Percentiles rank a stretch among this genome's conserved stretches.
Evolutionary conservation across 2,329 filamentous ascomycete species (phyloP).

Genomic region (Pseudogymnoascus sp.): DNA sequence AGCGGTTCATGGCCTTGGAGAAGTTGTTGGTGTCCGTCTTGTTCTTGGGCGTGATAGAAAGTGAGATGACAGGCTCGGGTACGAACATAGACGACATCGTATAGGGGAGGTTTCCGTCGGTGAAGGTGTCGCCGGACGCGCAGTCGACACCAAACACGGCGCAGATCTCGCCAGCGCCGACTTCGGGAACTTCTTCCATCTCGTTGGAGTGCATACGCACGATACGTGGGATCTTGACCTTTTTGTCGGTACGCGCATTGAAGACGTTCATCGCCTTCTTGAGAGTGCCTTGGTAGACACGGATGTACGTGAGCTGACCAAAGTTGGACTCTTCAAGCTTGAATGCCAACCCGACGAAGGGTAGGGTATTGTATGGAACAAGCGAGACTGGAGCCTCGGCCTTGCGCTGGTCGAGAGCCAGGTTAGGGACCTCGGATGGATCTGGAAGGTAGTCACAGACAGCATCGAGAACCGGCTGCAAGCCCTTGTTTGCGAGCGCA

Average conservation of each 20-base stretch:
- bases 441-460: slow-evolving; percentile 95
- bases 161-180: slow-evolving; percentile 95
- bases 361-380: slow-evolving; percentile 85
- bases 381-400: slow-evolving; percentile 76
- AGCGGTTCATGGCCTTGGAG: slow-evolving; percentile 96
- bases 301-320: slow-evolving; percentile 95
- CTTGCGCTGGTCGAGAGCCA: slow-evolving; percentile 75
- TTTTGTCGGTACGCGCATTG: slow-evolving; percentile 92
- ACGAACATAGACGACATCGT: slow-evolving; percentile 98
- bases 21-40: slow-evolving; percentile 89
- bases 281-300: slow-evolving; percentile 90
- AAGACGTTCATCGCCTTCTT: slow-evolving; percentile 84
- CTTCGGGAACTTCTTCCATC: slow-evolving; percentile 92
- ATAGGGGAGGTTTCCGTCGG: slow-evolving; percentile 84
- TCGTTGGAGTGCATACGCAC: slow-evolving; percentile 99
- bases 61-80: slow-evolving; percentile 93
- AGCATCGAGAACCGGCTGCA: slow-evolving; percentile 94
- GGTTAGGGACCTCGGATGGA: slow-evolving; percentile 79
- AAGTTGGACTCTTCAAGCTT: slow-evolving; percentile 99
- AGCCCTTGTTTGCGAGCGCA: slow-evolving; percentile 85
- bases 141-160: slow-evolving; percentile 98
- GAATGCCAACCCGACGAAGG: slow-evolving; percentile 93
- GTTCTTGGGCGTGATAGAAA: slow-evolving; percentile 94
- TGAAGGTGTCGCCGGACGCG: slow-evolving; percentile 96
- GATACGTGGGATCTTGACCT: slow-evolving; percentile 91